phyloP scores from a whole-genome alignment of 139 green algal genomes.

The Ettlia oleoabundans region DNA sequence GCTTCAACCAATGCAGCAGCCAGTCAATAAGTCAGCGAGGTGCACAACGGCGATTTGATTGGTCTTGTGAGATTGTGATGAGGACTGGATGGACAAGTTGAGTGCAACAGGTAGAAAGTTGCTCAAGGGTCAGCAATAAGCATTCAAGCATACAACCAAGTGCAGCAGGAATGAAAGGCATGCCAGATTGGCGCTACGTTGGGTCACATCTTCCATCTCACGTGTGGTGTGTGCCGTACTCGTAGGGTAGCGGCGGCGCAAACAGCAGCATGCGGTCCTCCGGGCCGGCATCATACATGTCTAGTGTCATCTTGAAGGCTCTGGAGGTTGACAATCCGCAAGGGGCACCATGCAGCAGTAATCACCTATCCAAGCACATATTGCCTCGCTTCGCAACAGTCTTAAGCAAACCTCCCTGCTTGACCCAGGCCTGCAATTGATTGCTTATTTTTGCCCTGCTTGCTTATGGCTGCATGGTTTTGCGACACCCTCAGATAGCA shows the following conservation, averaged over 20 bases:
- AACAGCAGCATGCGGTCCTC: neutral
- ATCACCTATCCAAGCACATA: too few species aligned
- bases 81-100: too few species aligned
- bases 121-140: too few species aligned
- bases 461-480: neutral
- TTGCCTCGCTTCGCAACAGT: too few species aligned
- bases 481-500: neutral
- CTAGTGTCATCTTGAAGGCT: conserved; percentile 17
- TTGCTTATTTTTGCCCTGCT: neutral
- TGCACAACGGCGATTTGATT: neutral
- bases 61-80: too few species aligned
- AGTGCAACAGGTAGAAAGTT: too few species aligned
- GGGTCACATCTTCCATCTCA: neutral
- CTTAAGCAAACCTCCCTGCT: too few species aligned
- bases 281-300: conserved; percentile 5
- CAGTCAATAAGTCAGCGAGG: too few species aligned
- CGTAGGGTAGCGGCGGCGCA: conserved; percentile 54
- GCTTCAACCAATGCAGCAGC: neutral
- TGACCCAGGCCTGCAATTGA: neutral
- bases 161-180: neutral
- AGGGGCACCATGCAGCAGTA: too few species aligned
- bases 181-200: too few species aligned
- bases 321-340: too few species aligned
- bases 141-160: too few species aligned
- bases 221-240: conserved; percentile 63